These are phyloP conservation scores for Flaveria trinervia DNA, from an alignment of 129 eudicot genomes.

Conservation along the genomic window DNA sequence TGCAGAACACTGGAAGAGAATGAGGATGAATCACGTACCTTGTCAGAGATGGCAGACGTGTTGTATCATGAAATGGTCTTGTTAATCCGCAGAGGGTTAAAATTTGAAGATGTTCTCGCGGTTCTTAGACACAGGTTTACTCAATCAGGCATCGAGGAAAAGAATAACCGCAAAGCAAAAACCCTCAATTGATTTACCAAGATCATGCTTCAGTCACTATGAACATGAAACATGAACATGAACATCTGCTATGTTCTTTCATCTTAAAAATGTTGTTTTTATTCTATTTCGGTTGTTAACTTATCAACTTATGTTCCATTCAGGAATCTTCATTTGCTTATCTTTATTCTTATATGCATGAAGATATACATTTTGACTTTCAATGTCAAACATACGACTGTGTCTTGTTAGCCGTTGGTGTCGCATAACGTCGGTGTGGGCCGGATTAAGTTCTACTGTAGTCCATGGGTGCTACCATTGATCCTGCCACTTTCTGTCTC, in stretches of 20 bases:
- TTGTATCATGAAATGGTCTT: slow-evolving; percentile 78
- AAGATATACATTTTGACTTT: background rate
- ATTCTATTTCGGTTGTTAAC: background rate
- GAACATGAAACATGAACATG: background rate
- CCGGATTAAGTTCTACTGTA: background rate
- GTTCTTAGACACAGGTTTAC: slow-evolving; percentile 69
- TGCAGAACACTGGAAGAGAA: slow-evolving; percentile 84
- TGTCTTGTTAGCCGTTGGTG: background rate
- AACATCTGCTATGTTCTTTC: background rate
- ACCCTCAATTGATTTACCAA: slow-evolving; percentile 8
- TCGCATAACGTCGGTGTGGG: background rate
- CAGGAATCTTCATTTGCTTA: background rate
- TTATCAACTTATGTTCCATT: background rate
- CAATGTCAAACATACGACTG: background rate
- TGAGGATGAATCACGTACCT: slow-evolving; percentile 61
- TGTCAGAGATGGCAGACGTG: slow-evolving; percentile 94
- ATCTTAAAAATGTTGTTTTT: slow-evolving; percentile 5
- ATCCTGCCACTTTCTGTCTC: too few species aligned
- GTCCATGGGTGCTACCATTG: too few species aligned
- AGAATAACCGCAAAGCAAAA: slow-evolving; percentile 35
- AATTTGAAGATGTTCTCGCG: slow-evolving; percentile 70
- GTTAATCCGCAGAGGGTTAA: slow-evolving; percentile 56
- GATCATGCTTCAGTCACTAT: background rate
- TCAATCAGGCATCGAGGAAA: slow-evolving; percentile 76
- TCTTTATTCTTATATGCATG: background rate